phyloP scores from a whole-genome alignment of 441 rosid genomes.

The Flueggea neowawraea region DNA sequence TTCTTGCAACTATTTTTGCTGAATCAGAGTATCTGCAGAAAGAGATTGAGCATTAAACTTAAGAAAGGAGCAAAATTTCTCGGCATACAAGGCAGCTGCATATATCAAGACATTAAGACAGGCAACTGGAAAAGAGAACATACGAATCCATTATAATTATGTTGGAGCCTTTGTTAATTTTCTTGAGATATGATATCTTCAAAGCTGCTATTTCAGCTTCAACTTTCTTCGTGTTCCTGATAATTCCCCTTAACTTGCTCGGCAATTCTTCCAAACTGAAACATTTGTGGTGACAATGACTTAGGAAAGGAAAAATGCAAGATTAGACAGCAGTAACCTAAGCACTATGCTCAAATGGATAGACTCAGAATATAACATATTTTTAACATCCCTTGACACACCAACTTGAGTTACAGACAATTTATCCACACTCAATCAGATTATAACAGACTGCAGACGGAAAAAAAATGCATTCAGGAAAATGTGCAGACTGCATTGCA shows the following conservation, averaged over 20 bases:
- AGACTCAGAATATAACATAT: no score
- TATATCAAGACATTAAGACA: no score
- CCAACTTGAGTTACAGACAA: no score
- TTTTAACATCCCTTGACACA: no score
- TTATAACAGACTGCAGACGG: no score
- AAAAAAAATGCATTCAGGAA: no score
- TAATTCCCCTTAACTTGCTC: conserved; percentile 67
- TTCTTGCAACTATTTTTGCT: conserved; percentile 68
- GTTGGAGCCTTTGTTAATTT: conserved; percentile 72
- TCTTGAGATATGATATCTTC: conserved; percentile 86
- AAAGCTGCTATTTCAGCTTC: conserved; percentile 91
- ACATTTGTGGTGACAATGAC: conserved; percentile 1
- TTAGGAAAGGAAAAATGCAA: neutral
- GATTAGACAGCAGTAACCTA: no score
- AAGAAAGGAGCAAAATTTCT: neutral
- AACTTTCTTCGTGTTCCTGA: conserved; percentile 61
- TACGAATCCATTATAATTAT: conserved; percentile 85
- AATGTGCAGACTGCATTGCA: no score
- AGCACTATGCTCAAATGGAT: no score
- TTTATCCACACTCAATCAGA: no score
- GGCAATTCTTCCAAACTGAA: conserved; percentile 80
- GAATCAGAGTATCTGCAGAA: conserved; percentile 69
- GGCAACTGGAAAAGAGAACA: conserved; percentile 18
- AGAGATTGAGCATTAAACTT: neutral
- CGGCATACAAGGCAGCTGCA: neutral